A percentile compares a stretch with the other conserved stretches of the same genome.
These are phyloP conservation scores for Saccharomycopsis sp. DNA, from an alignment of 805 yeast genomes.

Conservation along the genomic window DNA sequence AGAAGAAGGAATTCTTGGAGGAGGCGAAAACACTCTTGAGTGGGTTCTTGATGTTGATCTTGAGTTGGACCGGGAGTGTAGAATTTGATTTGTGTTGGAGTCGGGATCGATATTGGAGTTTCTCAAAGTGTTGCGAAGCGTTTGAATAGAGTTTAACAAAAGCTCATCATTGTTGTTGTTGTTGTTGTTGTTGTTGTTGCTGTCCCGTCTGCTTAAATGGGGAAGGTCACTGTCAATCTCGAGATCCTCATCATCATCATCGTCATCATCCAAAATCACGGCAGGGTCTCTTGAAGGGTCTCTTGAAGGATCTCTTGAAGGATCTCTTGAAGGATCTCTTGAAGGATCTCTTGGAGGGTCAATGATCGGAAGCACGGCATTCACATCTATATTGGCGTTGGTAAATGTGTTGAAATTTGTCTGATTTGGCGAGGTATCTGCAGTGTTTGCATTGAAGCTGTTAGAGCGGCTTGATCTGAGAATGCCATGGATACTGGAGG, in stretches of 20 bases:
- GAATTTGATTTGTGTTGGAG: constrained; percentile 7
- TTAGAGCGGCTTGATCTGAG: constrained; percentile 12
- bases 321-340: no score
- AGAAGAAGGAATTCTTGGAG: constrained; percentile 12
- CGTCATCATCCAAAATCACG: constrained; percentile 6
- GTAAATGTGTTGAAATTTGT: constrained; percentile 11
- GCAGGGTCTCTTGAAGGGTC: constrained; percentile 3
- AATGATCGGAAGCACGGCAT: no score
- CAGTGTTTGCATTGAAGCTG: constrained; percentile 2
- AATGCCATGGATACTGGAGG: constrained; percentile 13
- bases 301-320: no score
- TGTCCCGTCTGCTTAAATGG: no score
- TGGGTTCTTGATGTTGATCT: constrained; percentile 9
- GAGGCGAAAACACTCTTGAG: constrained; percentile 14
- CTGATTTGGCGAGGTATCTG: constrained; percentile 4
- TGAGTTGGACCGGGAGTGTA: constrained; percentile 13
- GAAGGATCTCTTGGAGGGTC: no score
- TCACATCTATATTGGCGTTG: constrained; percentile 4
- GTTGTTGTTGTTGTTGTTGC: not conserved
- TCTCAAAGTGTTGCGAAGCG: constrained; percentile 10
- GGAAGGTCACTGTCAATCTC: no score
- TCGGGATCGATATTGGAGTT: constrained; percentile 11
- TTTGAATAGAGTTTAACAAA: constrained; percentile 6
- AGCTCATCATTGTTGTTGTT: not conserved
- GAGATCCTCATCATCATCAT: no score